Percentiles rank a stretch among this genome's conserved stretches.
phyloP scores from a whole-genome alignment of 768 basidiomycete genomes.

The Tulasnella sp. region DNA sequence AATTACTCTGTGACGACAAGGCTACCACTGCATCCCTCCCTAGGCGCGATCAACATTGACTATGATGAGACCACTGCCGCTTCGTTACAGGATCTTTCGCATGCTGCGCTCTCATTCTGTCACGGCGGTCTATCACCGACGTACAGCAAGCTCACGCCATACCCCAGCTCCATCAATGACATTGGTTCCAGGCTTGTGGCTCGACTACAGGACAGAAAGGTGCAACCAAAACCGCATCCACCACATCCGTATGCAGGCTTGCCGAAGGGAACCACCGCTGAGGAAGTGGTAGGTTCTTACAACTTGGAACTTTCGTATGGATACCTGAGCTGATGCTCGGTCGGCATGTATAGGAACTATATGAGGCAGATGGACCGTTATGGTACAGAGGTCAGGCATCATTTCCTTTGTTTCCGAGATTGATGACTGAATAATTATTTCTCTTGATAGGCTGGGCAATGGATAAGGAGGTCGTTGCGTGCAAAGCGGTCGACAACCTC shows the following conservation, averaged over 20 bases:
- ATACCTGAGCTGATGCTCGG: background rate
- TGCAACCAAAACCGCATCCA: slow-evolving; percentile 61
- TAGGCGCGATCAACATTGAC: slow-evolving; percentile 56
- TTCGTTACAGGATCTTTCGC: slow-evolving; percentile 45
- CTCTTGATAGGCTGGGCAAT: slow-evolving; percentile 53
- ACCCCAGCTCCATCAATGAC: slow-evolving; percentile 73
- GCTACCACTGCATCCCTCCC: slow-evolving; percentile 63
- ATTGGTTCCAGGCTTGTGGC: slow-evolving; percentile 57
- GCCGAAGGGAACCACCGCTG: slow-evolving; percentile 50
- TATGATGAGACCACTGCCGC: slow-evolving; percentile 33
- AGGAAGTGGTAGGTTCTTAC: slow-evolving; percentile 39
- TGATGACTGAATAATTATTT: background rate
- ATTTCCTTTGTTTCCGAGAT: background rate
- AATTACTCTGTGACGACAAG: slow-evolving; percentile 80
- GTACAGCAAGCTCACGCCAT: slow-evolving; percentile 64
- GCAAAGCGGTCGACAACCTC: slow-evolving; percentile 60
- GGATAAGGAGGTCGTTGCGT: slow-evolving; percentile 56
- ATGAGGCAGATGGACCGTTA: slow-evolving; percentile 68
- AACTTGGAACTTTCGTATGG: background rate
- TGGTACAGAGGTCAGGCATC: slow-evolving; percentile 63
- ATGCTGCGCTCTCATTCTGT: slow-evolving; percentile 80
- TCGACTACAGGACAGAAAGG: slow-evolving; percentile 54
- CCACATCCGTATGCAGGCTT: slow-evolving; percentile 65
- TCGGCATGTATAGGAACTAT: slow-evolving; percentile 37
- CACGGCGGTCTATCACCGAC: slow-evolving; percentile 83